Conservation (phyloP, 2,329 filamentous ascomycete genomes). For the Stenocarpella maydis region DNA sequence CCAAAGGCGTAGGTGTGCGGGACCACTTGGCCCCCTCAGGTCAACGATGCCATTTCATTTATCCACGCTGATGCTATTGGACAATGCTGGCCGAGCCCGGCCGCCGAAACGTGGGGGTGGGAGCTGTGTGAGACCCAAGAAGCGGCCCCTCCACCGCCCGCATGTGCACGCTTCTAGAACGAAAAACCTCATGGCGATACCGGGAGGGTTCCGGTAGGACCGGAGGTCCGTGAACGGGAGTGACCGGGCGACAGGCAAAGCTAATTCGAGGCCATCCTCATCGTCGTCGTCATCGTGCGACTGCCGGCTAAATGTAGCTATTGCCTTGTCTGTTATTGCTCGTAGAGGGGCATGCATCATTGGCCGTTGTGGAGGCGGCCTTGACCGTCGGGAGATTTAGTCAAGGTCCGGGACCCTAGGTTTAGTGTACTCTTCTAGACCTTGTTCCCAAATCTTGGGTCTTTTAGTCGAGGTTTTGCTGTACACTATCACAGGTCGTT, state of each 20-base stretch:
- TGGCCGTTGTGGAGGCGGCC: background rate
- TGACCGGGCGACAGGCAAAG: background rate
- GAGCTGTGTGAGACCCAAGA: background rate
- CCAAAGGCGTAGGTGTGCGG: background rate
- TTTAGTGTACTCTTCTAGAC: background rate
- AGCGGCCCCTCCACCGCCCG: background rate
- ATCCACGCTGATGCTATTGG: conserved; percentile 27
- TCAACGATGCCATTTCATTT: conserved; percentile 29
- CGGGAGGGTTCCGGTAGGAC: background rate
- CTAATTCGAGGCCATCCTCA: background rate
- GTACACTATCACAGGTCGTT: background rate
- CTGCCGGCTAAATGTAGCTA: conserved; percentile 14
- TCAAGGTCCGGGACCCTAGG: background rate
- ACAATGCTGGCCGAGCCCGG: background rate
- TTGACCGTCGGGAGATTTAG: background rate
- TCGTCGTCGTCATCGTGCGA: conserved; percentile 1
- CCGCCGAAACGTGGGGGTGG: background rate
- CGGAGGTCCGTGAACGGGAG: background rate
- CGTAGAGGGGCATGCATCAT: background rate
- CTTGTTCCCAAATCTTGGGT: background rate
- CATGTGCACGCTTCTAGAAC: background rate
- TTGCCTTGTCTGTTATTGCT: background rate
- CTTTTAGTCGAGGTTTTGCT: background rate
- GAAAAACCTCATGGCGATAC: background rate
- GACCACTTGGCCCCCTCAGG: background rate